Evolutionary conservation across 495 filamentous ascomycete genomes (phyloP), one percentile per base, ranked within the genome.

Genomic region (Penicillium tannophilum): DNA sequence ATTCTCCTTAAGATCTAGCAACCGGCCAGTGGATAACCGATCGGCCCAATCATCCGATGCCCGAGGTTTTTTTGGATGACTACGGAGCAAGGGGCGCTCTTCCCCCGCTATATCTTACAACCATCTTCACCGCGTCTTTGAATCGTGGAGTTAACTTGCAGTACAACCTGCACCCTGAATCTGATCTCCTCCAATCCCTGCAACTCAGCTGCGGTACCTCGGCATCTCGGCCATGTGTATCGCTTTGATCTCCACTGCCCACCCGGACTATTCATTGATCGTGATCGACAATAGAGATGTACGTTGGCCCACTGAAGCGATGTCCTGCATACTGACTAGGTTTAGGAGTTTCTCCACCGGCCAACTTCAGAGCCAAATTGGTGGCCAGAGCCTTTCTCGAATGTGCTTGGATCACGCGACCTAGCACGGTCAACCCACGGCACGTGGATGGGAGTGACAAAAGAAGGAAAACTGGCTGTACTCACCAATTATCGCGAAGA

Each of bases 401-500:
- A 89, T 61, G 78, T 91, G 61, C 83, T 90, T 24, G 87, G 83
- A 26, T 88, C 87, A 43, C 83, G 86, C 54, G 88, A 91, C 67
- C 79, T 91, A 12, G 82, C 87, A 14, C 82, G 88, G 17, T 61
- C 80, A 14, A 84, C 79, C 23, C 84, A 85, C 52, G 94, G 94
- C 24, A 98, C 95, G 45, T 99, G 95, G 94, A 86, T 98, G 55
- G 94, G 92, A 30, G 82, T 99, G 60, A 97, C 92, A 41, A 85
- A 80, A 57, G 77, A 87, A 33, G 94, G 94, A 16, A 90, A 90
- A 59, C 75, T 99, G 48, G 93, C 95, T 12, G 87, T 95, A 36
- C 81, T 99, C 36, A 98, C 95, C 54, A 99, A 99, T 78, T 97
- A 92, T 68, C 89, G 91, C 53, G 94, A 98, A 77, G 60, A 69